A percentile compares a stretch with the other conserved stretches of the same genome.
Conservation (phyloP, 352 stramenopile species). For the Hyaloperonospora brassicae region DNA sequence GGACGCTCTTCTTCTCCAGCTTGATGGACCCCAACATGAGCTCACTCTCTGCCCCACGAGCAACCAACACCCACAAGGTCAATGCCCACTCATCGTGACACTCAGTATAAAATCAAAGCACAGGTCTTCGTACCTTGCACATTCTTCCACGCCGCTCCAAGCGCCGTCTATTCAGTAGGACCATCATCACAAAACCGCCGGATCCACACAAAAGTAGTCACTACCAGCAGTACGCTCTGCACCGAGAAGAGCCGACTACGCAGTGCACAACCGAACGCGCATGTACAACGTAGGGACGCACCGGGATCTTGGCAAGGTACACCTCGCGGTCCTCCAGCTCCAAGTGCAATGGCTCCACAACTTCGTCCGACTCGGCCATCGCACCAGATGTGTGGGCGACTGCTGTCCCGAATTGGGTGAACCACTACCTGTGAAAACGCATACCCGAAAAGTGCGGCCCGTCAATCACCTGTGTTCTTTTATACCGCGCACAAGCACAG, state of each 20-base stretch:
- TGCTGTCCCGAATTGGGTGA: background rate
- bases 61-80: background rate
- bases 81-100: background rate
- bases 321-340: constrained; percentile 83
- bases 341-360: constrained; percentile 85
- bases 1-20: constrained; percentile 62
- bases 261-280: too few species aligned
- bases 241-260: too few species aligned
- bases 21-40: constrained; percentile 80
- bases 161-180: constrained; percentile 35
- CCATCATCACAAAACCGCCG: too few species aligned
- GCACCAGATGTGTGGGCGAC: background rate
- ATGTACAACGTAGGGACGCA: constrained; percentile 14
- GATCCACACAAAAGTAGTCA: too few species aligned
- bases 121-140: constrained; percentile 44
- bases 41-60: constrained; percentile 58
- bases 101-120: too few species aligned
- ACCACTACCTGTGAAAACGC: background rate
- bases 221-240: too few species aligned
- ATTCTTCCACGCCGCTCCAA: constrained; percentile 75
- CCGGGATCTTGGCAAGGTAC: constrained; percentile 82
- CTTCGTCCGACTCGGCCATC: constrained; percentile 81
- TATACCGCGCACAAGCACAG: background rate
- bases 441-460: background rate
- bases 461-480: background rate